phyloP scores from a whole-genome alignment of 2,329 filamentous ascomycete species.

The Alternaria burnsii region DNA sequence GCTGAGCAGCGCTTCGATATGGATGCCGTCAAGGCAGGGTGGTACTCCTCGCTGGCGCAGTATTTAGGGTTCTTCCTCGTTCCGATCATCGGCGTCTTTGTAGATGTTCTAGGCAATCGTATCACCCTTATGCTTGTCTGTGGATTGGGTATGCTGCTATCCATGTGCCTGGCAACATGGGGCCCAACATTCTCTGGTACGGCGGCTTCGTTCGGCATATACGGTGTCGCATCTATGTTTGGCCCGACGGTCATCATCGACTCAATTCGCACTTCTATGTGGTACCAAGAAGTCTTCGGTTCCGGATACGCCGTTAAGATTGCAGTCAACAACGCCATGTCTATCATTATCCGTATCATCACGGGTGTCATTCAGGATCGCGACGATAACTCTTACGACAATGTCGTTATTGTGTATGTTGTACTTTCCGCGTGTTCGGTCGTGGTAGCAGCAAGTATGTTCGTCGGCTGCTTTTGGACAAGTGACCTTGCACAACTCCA shows the following conservation, averaged over 20 bases:
- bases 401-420: constrained; percentile 65
- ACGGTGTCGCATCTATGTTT: constrained; percentile 63
- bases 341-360: constrained; percentile 66
- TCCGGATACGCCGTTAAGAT: constrained; percentile 69
- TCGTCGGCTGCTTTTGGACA: constrained; percentile 52
- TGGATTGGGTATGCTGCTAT: constrained; percentile 60
- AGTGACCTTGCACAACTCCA: constrained; percentile 61
- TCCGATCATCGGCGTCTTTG: constrained; percentile 63
- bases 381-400: constrained; percentile 64
- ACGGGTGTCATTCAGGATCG: constrained; percentile 67
- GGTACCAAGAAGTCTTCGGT: constrained; percentile 68
- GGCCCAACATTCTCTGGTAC: constrained; percentile 61
- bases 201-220: constrained; percentile 67
- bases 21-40: constrained; percentile 64
- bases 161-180: constrained; percentile 65
- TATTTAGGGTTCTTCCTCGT: constrained; percentile 67
- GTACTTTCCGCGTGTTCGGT: constrained; percentile 62
- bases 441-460: constrained; percentile 54
- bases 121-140: constrained; percentile 58
- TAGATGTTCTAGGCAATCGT: constrained; percentile 65
- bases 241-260: constrained; percentile 69
- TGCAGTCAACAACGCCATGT: constrained; percentile 70
- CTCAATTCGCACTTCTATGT: constrained; percentile 67
- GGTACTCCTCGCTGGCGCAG: constrained; percentile 66
- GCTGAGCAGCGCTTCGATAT: constrained; percentile 67